Conservation (phyloP, 495 filamentous ascomycete genomes). For the Penicillium argentinense region DNA sequence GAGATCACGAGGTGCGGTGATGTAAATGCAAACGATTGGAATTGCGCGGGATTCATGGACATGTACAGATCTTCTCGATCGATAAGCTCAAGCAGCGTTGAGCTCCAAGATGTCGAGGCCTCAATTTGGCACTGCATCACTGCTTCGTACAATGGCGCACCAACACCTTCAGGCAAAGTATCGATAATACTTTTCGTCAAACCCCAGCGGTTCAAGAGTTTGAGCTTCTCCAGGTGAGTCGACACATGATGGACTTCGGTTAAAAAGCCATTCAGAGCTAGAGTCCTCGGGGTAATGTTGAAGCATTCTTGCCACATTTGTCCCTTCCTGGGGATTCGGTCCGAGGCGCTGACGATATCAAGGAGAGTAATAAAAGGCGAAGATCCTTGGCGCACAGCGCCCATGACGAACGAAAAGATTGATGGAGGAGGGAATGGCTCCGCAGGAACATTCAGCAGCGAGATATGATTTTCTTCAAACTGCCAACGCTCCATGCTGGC, state of each 20-base stretch:
- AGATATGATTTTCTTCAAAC: slow-evolving; percentile 58
- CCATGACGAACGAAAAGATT: slow-evolving; percentile 66
- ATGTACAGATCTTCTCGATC: slow-evolving; percentile 78
- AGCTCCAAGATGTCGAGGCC: slow-evolving; percentile 75
- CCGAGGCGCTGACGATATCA: slow-evolving; percentile 50
- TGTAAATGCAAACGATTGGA: slow-evolving; percentile 28
- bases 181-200: slow-evolving; percentile 54
- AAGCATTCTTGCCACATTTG: slow-evolving; percentile 44
- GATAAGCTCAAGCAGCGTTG: slow-evolving; percentile 68
- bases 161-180: slow-evolving; percentile 79
- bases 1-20: slow-evolving; percentile 47
- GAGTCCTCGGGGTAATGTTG: slow-evolving; percentile 62
- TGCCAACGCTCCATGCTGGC: slow-evolving; percentile 58
- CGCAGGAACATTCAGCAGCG: slow-evolving; percentile 42
- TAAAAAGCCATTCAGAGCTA: slow-evolving; percentile 61
- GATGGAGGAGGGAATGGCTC: slow-evolving; percentile 69
- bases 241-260: slow-evolving; percentile 32
- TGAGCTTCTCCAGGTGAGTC: slow-evolving; percentile 37
- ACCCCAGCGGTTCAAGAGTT: slow-evolving; percentile 46
- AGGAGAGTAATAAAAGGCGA: slow-evolving; percentile 60
- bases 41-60: slow-evolving; percentile 53
- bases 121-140: slow-evolving; percentile 77
- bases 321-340: slow-evolving; percentile 37
- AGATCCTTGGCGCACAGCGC: slow-evolving; percentile 28
- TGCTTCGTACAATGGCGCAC: slow-evolving; percentile 76